These are phyloP conservation scores for Parmelia sp. DNA, from an alignment of 495 filamentous ascomycete genomes.

Conservation along the genomic window DNA sequence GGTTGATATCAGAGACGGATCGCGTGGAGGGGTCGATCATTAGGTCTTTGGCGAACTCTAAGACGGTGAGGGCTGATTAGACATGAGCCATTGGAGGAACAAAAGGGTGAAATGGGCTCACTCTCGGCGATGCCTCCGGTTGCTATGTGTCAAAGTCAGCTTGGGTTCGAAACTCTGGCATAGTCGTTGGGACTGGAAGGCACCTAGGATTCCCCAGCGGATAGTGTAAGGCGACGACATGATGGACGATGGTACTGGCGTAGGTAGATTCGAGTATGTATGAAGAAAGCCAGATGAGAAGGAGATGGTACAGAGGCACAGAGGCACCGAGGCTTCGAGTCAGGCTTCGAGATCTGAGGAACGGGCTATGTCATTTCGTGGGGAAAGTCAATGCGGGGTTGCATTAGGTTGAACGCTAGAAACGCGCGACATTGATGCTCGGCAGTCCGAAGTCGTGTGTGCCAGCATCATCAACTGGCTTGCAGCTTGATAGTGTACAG, in stretches of 20 bases:
- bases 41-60: constrained; percentile 78
- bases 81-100: background rate
- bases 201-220: constrained; percentile 73
- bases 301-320: too few relatives aligned
- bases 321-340: too few relatives aligned
- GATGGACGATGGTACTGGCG: background rate
- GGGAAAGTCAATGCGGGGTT: background rate
- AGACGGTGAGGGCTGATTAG: constrained; percentile 6
- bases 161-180: background rate
- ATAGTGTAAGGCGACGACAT: constrained; percentile 50
- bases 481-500: background rate
- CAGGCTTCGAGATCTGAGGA: background rate
- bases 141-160: constrained; percentile 39
- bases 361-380: background rate
- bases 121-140: constrained; percentile 71
- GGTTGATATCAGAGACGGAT: constrained; percentile 64
- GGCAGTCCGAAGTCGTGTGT: background rate
- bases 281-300: background rate
- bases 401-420: background rate
- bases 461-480: background rate
- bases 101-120: constrained; percentile 4
- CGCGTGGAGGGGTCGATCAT: constrained; percentile 69
- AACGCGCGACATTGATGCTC: background rate
- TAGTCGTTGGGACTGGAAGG: constrained; percentile 4
- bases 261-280: too few relatives aligned